A percentile compares a stretch with the other conserved stretches of the same genome.
Conservation (phyloP, 164 flowering plant species). For the Buxus sempervirens region DNA sequence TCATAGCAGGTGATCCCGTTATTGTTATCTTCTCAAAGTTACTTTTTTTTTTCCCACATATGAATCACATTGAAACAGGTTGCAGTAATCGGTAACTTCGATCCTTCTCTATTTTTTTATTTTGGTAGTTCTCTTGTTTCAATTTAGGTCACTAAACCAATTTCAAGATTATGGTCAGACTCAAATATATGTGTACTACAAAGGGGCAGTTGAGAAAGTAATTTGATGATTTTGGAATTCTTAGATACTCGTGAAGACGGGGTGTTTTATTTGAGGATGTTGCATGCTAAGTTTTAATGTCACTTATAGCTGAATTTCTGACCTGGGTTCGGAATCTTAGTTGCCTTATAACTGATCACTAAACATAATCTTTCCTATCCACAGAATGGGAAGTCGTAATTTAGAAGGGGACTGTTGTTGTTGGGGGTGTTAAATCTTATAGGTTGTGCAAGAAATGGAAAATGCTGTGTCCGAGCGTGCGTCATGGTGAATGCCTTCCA, state of each 20-base stretch:
- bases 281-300: too few species aligned
- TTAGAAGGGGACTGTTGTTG: not conserved
- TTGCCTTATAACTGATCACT: not conserved
- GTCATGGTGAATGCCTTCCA: not conserved
- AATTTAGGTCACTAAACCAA: not conserved
- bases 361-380: not conserved
- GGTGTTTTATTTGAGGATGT: too few species aligned
- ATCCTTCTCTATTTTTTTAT: not conserved
- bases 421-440: not conserved
- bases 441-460: not conserved
- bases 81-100: not conserved
- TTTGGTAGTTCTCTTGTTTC: not conserved
- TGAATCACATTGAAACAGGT: not conserved
- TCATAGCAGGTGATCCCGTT: not conserved
- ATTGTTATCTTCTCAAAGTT: too few species aligned
- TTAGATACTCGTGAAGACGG: too few species aligned
- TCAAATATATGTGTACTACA: too few species aligned
- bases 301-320: too few species aligned
- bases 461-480: not conserved
- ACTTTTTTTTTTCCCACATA: not conserved
- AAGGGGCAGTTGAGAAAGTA: too few species aligned
- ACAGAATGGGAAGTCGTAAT: not conserved
- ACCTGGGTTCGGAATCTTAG: not conserved
- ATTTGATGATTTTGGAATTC: too few species aligned
- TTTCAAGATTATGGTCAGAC: too few species aligned